phyloP scores from a whole-genome alignment of 2,329 filamentous ascomycete genomes.

The Fusarium nisikadoi region DNA sequence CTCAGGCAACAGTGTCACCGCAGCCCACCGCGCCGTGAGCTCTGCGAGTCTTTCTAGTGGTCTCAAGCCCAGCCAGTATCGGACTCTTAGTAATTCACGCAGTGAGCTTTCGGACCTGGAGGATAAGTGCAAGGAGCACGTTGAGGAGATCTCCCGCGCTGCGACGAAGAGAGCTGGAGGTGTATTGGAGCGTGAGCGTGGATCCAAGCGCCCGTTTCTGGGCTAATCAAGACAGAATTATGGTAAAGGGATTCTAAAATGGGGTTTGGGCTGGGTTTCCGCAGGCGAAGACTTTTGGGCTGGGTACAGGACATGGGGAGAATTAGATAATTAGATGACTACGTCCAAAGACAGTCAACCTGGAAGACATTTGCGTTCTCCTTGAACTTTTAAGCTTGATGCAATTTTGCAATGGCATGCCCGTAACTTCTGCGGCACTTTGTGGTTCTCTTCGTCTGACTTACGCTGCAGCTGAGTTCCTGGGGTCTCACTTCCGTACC shows the following conservation, averaged over 20 bases:
- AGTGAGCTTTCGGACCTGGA: not conserved
- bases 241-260: no score
- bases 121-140: fast-evolving
- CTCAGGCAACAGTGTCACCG: not conserved
- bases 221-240: fast-evolving
- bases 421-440: fast-evolving
- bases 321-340: fast-evolving
- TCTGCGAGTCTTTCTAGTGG: fast-evolving
- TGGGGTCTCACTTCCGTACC: fast-evolving
- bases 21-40: not conserved
- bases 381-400: fast-evolving
- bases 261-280: fast-evolving
- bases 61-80: not conserved
- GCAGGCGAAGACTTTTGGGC: not conserved
- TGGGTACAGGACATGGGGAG: not conserved
- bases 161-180: not conserved
- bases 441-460: fast-evolving
- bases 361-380: fast-evolving
- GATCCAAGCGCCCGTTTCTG: not conserved
- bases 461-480: fast-evolving
- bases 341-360: not conserved
- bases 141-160: fast-evolving
- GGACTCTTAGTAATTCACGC: fast-evolving
- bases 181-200: fast-evolving
- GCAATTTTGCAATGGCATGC: fast-evolving